phyloP scores from a whole-genome alignment of 345 rosid genomes.

The Psidium friedrichsthalianum region DNA sequence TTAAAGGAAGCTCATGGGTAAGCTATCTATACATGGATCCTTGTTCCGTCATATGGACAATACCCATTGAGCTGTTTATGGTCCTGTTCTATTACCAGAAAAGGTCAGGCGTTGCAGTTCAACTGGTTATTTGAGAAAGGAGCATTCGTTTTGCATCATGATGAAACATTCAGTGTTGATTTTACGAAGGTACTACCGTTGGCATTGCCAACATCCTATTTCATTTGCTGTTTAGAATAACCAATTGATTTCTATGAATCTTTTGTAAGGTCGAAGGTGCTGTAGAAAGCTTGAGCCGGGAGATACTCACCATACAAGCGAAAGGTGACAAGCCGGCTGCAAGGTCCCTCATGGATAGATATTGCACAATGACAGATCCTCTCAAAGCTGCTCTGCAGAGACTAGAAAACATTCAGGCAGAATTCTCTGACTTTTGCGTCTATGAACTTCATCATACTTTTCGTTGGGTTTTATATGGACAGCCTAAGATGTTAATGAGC shows the following conservation, averaged over 20 bases:
- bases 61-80: not conserved
- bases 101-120: slow-evolving; percentile 91
- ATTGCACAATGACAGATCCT: slow-evolving; percentile 53
- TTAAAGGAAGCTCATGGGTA: slow-evolving; percentile 96
- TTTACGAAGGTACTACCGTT: slow-evolving; percentile 49
- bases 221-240: slow-evolving; percentile 16
- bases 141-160: slow-evolving; percentile 53
- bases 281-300: slow-evolving; percentile 75
- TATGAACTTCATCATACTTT: not conserved
- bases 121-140: slow-evolving; percentile 85
- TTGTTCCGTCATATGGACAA: not conserved
- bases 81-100: slow-evolving; percentile 27
- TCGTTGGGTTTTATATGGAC: not conserved
- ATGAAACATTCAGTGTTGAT: slow-evolving; percentile 67
- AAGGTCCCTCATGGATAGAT: slow-evolving; percentile 42
- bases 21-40: slow-evolving; percentile 1
- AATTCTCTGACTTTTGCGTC: not conserved
- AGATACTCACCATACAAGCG: slow-evolving; percentile 77
- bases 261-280: slow-evolving; percentile 53
- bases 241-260: not conserved
- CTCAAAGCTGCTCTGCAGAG: slow-evolving; percentile 52
- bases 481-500: not conserved
- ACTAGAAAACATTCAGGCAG: slow-evolving; percentile 56
- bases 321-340: slow-evolving; percentile 79
- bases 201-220: not conserved